Evolutionary conservation across 129 eudicot genomes (phyloP), one percentile per base, ranked within the genome.

Genomic region (Cynara cardunculus): DNA sequence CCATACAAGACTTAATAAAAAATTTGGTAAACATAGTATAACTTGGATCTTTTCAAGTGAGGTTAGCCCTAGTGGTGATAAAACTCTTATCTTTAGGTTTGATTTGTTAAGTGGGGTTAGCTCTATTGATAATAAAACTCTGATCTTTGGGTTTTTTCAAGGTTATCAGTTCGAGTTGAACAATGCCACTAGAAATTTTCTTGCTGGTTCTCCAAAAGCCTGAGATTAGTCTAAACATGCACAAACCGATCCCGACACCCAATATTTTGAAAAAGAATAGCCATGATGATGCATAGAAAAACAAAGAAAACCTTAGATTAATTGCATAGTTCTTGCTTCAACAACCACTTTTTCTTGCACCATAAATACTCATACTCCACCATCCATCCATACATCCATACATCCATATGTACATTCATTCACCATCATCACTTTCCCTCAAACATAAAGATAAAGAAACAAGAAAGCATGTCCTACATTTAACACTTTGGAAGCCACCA

Each of bases 361-460:
- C 88, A 81, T 46, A 76, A 86, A 82, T 41, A 76, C 71, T 74
- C 59, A 79, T 72, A 87, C 91, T 85, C 78, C 88, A 78, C 85
- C 90, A 82, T 70, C 72, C 86, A 82, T 66, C 82, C 81, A 73
- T 16, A 70, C 64, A 75, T 72, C 56, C 85, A 82, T 78, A 65
- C 72, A 72, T 16, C 74, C 71, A 87, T 59, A 61, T 83, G 39
- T 83, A 84, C 86, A 83, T 44, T 21, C 87, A 76, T 83, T 74
- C 71, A 79, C 49, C 71, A 61, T 22, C 88, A 76, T 76, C 83
- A 82, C 83, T 73, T 77, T 71, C 86, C 88, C 46, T 1, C 74
- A 64, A 81, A 81, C 83, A 77, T 8, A 16, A 72, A 71, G 14
- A 77, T 32, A 85, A 46, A 12, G 18, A 14, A 84, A 80, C 26